Base-by-base conservation (phyloP, 148 eudicot species). In the Fallopia convolvulus region DNA sequence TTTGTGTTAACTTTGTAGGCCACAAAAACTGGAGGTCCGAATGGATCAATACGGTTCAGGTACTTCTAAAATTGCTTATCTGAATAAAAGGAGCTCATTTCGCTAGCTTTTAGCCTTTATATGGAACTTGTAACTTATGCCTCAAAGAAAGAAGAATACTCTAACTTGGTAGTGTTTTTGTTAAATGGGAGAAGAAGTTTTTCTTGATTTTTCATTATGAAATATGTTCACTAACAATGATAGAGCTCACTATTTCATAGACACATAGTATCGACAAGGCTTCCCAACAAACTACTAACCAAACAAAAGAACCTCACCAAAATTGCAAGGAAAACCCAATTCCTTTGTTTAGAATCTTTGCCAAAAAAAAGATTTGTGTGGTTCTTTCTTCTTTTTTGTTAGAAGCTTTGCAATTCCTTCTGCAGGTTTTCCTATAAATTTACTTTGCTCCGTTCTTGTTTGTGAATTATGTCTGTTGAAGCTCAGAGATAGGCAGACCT, bases 11-110 rank as follows among this genome's bases (percentile, higher is more conserved):
- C 74, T 83, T 83, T 86, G 80, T 86, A 95, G 99, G 88, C 93
- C 63, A 90, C 99, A 74, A 95, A 95, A 86, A 78, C 97, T 80
- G 99, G 99, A 60, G 99, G 99, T 66, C 93, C 99, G 53, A 95
- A 95, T 87, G 99, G 97, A 80, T 95, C 99, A 5, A 84, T 95
- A 84, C 86, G 94, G 73, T 89, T 95, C 84, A 95, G 99, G 99
- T 95, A 92, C 74, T 80, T 68, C 11, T 33, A 36, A 1, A 66
- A 66, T 40, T 3, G n/a, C 72, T 32, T 66, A 61, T 66, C 8
- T 66, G 9, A 66, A 66, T 66, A 14, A 4, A 21, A 33, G 20
- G 33, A 66, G 44, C 13, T 66, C 72, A 33, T 63, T 36, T 12
- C 12, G 40, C 40, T 13, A 52, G 58, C 3, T 63, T 10, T 63